phyloP scores from a whole-genome alignment of 208 protist species.

The Acanthamoeba royreba region DNA sequence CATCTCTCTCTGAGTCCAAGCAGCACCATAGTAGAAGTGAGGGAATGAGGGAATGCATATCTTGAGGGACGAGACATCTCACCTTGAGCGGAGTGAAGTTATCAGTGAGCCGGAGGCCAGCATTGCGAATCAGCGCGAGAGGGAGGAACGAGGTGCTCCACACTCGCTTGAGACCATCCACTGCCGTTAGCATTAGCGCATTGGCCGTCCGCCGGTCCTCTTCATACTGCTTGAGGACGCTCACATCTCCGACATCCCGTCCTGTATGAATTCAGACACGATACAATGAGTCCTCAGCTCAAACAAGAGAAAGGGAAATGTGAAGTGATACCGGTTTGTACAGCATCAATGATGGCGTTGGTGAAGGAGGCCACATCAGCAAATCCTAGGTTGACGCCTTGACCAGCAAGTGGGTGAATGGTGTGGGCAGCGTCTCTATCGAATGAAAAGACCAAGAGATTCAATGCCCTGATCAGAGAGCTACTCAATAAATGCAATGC shows the following conservation, averaged over 20 bases:
- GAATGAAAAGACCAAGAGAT: background rate
- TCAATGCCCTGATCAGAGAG: background rate
- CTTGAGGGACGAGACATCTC: background rate
- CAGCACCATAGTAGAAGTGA: background rate
- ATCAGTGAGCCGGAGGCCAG: conserved; percentile 45
- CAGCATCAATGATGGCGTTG: background rate
- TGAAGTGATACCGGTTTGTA: background rate
- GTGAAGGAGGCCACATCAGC: conserved; percentile 73
- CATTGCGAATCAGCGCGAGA: background rate
- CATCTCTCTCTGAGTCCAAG: background rate
- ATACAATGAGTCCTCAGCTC: background rate
- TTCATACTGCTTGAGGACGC: conserved; percentile 40
- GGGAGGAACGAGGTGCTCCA: conserved; percentile 19
- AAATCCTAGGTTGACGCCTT: conserved; percentile 90
- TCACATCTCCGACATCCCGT: background rate
- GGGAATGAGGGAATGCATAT: background rate
- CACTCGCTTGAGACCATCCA: conserved; percentile 50
- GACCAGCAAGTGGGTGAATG: conserved; percentile 90
- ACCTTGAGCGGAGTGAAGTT: conserved; percentile 40
- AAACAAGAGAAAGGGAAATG: background rate
- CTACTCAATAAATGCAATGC: background rate
- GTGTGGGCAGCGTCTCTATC: conserved; percentile 87
- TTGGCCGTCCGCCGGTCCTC: background rate
- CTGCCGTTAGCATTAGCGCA: background rate
- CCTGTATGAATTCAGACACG: background rate